Evolutionary conservation across 1,284 basidiomycete species (phyloP).

Genomic region (Erythrobasidium hasegawianum): DNA sequence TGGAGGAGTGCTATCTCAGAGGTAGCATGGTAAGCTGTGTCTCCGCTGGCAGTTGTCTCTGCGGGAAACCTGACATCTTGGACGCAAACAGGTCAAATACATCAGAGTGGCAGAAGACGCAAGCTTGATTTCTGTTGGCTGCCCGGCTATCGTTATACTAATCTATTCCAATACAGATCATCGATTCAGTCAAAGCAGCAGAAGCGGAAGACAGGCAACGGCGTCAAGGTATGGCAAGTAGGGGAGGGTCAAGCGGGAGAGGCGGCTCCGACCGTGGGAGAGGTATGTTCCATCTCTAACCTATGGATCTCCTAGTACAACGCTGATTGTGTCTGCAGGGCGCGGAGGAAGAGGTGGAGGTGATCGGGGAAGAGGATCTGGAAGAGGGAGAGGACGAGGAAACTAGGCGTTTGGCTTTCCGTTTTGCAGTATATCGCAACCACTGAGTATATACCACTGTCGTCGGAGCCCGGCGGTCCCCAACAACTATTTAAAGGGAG

Average conservation of each 20-base stretch:
- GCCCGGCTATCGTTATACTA: neutral
- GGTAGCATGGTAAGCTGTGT: conserved; percentile 79
- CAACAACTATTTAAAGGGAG: no score
- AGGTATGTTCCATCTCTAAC: conserved; percentile 5
- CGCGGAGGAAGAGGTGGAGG: conserved; percentile 33
- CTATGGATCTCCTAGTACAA: neutral
- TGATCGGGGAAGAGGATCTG: conserved; percentile 23
- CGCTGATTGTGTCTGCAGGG: conserved; percentile 22
- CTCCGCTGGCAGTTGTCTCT: no score
- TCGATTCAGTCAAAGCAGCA: conserved; percentile 86
- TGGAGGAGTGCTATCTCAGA: conserved; percentile 96
- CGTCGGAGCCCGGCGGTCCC: neutral
- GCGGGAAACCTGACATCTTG: no score
- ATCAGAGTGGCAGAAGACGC: conserved; percentile 80
- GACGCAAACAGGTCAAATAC: conserved; percentile 87
- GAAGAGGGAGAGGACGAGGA: conserved; percentile 18
- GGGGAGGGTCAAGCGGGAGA: conserved; percentile 39
- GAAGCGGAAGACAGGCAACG: conserved; percentile 69
- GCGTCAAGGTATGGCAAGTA: conserved; percentile 34
- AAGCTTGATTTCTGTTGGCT: neutral
- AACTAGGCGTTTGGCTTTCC: neutral
- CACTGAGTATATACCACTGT: neutral
- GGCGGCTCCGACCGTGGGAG: conserved; percentile 32
- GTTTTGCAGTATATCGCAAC: neutral
- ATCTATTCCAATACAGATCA: conserved; percentile 52